phyloP scores from a whole-genome alignment of 2,329 filamentous ascomycete species.

The Teratosphaeria gauchensis region DNA sequence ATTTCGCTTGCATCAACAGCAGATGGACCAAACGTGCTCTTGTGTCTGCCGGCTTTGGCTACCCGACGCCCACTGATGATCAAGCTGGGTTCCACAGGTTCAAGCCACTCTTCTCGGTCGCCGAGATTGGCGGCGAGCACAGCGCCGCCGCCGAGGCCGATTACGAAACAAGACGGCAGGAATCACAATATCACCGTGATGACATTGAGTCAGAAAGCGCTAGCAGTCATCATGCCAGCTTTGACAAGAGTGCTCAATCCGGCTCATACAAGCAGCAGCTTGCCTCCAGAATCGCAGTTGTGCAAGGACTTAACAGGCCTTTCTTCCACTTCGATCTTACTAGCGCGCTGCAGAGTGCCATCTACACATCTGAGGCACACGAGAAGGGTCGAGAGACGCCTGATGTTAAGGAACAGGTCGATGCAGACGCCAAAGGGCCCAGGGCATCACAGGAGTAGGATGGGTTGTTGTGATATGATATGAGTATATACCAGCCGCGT shows the following conservation, averaged over 20 bases:
- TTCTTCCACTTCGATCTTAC: constrained; percentile 92
- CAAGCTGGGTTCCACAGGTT: constrained; percentile 51
- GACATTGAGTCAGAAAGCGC: constrained; percentile 22
- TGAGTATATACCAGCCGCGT: not conserved
- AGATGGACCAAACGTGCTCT: constrained; percentile 90
- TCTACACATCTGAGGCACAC: constrained; percentile 29
- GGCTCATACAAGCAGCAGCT: constrained; percentile 9
- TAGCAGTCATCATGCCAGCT: constrained; percentile 12
- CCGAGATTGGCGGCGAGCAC: constrained; percentile 65
- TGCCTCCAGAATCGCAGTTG: constrained; percentile 46
- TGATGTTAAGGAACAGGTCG: not conserved
- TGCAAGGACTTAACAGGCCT: constrained; percentile 80
- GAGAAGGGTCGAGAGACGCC: not conserved
- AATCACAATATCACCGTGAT: constrained; percentile 10
- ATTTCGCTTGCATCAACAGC: constrained; percentile 88
- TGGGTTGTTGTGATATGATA: not conserved
- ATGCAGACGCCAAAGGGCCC: not conserved
- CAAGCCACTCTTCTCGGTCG: constrained; percentile 93
- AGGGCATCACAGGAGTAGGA: not conserved
- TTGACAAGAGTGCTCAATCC: constrained; percentile 39
- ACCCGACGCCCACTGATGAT: constrained; percentile 50
- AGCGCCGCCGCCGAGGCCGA: constrained; percentile 64
- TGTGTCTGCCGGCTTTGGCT: constrained; percentile 78
- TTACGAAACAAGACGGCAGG: constrained; percentile 48
- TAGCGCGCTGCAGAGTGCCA: constrained; percentile 76